These are phyloP conservation scores for Coniochaeta sp. DNA, from an alignment of 2,329 filamentous ascomycete genomes.

Conservation along the genomic window DNA sequence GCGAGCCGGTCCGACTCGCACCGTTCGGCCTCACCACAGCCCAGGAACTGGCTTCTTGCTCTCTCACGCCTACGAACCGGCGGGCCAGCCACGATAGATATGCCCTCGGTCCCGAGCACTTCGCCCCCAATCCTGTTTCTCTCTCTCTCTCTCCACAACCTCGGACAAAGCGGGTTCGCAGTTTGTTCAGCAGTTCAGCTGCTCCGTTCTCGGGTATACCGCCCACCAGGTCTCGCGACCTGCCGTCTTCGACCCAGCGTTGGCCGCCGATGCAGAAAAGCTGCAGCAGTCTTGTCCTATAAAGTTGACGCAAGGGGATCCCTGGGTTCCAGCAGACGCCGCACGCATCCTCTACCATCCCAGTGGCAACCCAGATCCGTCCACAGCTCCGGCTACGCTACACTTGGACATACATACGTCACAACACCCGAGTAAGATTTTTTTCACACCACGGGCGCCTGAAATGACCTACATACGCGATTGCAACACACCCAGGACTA, in stretches of 20 bases:
- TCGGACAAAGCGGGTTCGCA: neutral
- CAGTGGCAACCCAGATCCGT: neutral
- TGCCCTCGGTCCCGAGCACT: neutral
- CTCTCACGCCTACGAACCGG: neutral
- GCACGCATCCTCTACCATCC: neutral
- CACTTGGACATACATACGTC: neutral
- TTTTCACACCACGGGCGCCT: constrained; percentile 3
- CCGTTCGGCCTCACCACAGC: neutral
- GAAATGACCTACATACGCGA: constrained; percentile 15
- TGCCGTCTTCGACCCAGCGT: neutral
- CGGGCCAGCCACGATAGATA: neutral
- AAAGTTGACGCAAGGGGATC: neutral
- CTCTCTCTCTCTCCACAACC: neutral
- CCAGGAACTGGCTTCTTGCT: neutral
- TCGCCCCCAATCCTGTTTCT: neutral
- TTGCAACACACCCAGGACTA: constrained; percentile 12
- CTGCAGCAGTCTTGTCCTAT: neutral
- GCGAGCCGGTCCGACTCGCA: neutral
- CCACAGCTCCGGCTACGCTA: neutral
- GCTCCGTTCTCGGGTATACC: neutral
- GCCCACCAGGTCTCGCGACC: neutral
- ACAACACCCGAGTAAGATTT: neutral
- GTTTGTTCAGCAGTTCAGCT: neutral
- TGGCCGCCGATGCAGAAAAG: neutral
- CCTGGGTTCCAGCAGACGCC: neutral